Evolutionary conservation across 208 protist species (phyloP).

Genomic region (Giardia muris): DNA sequence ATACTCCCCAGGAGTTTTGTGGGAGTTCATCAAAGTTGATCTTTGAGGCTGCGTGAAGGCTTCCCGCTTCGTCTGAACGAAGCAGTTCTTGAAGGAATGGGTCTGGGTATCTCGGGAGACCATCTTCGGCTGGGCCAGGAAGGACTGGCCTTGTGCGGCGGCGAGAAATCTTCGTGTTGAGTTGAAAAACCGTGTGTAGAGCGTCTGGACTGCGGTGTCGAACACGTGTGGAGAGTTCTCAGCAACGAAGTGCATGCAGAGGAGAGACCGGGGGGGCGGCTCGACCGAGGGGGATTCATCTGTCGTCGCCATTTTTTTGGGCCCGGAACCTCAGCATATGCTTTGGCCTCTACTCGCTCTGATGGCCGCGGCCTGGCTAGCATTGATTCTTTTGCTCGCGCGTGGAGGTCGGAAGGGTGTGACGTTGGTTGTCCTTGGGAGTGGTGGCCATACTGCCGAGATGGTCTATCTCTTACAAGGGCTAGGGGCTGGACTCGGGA

Average conservation of each 20-base stretch:
- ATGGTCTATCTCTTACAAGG: not conserved
- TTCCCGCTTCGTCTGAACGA: not conserved
- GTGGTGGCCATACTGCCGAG: not conserved
- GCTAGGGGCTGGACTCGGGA: not conserved
- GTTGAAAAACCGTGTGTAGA: constrained; percentile 13
- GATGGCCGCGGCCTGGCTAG: too few species aligned
- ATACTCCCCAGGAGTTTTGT: constrained; percentile 24
- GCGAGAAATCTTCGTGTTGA: constrained; percentile 3
- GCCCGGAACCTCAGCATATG: too few species aligned
- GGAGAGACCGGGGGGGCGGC: not conserved
- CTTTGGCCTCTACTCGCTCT: too few species aligned
- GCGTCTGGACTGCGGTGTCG: constrained; percentile 16
- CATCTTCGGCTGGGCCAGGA: not conserved
- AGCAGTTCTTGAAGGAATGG: not conserved
- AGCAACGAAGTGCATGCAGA: constrained; percentile 18
- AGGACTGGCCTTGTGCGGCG: not conserved
- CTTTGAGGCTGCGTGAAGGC: constrained; percentile 1
- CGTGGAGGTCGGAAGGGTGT: too few species aligned
- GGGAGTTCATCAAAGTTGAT: not conserved
- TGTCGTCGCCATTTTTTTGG: too few species aligned
- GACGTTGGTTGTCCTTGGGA: constrained; percentile 1
- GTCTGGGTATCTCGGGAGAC: not conserved
- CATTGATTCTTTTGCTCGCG: too few species aligned
- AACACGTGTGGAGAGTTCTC: not conserved
- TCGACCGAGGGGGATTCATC: too few species aligned